Conservation (phyloP, 805 yeast species). For the Yarrowia sp. region DNA sequence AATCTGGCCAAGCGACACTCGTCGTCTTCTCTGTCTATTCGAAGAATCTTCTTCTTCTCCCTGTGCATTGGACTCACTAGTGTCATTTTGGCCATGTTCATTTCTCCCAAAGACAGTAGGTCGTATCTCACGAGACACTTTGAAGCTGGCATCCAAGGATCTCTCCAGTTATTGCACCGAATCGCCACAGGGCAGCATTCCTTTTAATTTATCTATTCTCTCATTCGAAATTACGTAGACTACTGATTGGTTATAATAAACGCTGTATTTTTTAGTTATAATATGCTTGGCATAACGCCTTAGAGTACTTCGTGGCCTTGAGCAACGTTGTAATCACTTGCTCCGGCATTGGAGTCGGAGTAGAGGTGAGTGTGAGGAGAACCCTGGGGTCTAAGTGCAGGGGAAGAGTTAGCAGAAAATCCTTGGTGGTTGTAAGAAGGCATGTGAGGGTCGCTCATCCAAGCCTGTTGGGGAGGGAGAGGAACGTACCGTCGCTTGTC, state of each 20-base stretch:
- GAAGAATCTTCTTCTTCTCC: conserved; percentile 45
- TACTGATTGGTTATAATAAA: too few relatives aligned
- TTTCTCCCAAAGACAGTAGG: conserved; percentile 37
- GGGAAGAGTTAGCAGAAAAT: conserved; percentile 25
- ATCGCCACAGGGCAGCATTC: conserved; percentile 5
- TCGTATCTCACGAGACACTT: conserved; percentile 17
- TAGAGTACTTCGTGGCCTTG: conserved; percentile 26
- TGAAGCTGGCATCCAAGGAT: conserved; percentile 18
- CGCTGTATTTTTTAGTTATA: not conserved
- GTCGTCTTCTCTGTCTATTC: not conserved
- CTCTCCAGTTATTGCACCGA: conserved; percentile 13
- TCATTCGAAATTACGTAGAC: too few relatives aligned
- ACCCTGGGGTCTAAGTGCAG: conserved; percentile 19
- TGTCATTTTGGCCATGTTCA: conserved; percentile 77
- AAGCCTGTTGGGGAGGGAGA: conserved; percentile 27
- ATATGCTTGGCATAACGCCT: conserved; percentile 5
- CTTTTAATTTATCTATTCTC: conserved; percentile 10
- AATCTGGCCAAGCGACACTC: not conserved
- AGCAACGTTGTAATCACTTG: conserved; percentile 21
- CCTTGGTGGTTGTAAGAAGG: conserved; percentile 25
- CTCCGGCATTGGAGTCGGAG: conserved; percentile 9
- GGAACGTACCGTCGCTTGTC: conserved; percentile 54
- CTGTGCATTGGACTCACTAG: conserved; percentile 89
- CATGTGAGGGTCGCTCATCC: conserved; percentile 28
- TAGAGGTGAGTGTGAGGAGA: conserved; percentile 8